phyloP scores from a whole-genome alignment of 805 yeast genomes.

The Saccharomycopsis sp. region DNA sequence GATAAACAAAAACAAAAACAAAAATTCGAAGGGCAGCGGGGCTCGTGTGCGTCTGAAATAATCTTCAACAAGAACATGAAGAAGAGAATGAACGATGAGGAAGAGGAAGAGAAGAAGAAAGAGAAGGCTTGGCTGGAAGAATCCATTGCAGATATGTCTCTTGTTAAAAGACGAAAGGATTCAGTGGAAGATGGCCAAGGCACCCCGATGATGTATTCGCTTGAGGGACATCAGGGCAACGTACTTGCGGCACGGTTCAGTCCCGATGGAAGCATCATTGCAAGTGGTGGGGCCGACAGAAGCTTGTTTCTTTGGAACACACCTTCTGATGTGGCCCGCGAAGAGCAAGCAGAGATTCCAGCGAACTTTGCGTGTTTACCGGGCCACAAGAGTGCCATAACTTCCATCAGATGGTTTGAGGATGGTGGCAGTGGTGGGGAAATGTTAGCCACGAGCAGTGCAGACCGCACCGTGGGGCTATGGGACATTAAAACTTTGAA shows the following conservation, averaged over 20 bases:
- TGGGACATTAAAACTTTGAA: constrained; percentile 56
- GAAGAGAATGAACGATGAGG: too few relatives aligned
- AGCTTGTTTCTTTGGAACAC: constrained; percentile 30
- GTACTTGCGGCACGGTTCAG: constrained; percentile 47
- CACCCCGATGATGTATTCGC: too few relatives aligned
- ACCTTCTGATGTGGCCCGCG: constrained; percentile 22
- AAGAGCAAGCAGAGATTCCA: too few relatives aligned
- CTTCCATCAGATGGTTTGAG: constrained; percentile 46
- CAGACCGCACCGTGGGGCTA: constrained; percentile 51
- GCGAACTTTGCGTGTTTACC: constrained; percentile 37
- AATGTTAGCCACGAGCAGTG: constrained; percentile 41
- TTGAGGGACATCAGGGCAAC: constrained; percentile 47
- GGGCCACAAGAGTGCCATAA: constrained; percentile 60
- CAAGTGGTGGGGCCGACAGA: constrained; percentile 55
- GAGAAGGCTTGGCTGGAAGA: too few relatives aligned
- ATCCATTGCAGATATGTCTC: too few relatives aligned
- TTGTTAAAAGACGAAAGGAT: too few relatives aligned
- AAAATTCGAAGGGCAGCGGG: too few relatives aligned
- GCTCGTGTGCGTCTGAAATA: too few relatives aligned
- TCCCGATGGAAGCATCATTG: constrained; percentile 41
- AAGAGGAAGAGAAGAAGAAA: too few relatives aligned
- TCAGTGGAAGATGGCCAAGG: too few relatives aligned
- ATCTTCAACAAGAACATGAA: too few relatives aligned
- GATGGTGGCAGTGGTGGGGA: too few relatives aligned
- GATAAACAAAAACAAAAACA: not conserved